Evolutionary conservation across 257 asterid genomes (phyloP).

Genomic region (Nicotiana benthamiana): DNA sequence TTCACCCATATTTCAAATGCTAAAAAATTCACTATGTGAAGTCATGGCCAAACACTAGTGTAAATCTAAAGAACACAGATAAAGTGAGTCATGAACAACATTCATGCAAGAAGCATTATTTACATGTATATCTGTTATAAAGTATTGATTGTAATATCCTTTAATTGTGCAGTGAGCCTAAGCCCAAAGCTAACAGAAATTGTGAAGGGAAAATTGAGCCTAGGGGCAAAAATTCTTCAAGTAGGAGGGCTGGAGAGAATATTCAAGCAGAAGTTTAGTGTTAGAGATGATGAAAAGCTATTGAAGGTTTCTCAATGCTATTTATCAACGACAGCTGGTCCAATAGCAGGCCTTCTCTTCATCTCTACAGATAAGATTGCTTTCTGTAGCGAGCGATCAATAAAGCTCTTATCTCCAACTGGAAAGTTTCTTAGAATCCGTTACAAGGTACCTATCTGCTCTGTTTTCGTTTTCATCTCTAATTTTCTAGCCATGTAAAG

Average conservation of each 20-base stretch:
- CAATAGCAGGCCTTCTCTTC: conserved; percentile 17
- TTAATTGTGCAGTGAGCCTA: conserved; percentile 30
- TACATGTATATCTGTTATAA: not conserved
- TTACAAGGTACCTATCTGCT: conserved; percentile 4
- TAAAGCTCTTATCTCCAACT: conserved; percentile 9
- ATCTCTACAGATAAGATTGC: conserved; percentile 14
- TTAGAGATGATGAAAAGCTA: conserved; percentile 15
- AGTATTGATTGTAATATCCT: not conserved
- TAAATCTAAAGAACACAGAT: not conserved
- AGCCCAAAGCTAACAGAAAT: conserved; percentile 36
- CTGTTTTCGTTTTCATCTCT: not conserved
- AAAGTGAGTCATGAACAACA: not conserved
- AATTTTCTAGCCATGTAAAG: not conserved
- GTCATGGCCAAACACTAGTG: not conserved
- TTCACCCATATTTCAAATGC: not conserved
- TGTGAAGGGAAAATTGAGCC: conserved; percentile 38
- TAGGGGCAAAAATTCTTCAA: conserved; percentile 31
- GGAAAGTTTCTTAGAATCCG: conserved; percentile 9
- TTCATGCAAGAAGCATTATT: not conserved
- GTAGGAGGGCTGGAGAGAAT: conserved; percentile 14
- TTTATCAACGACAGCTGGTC: conserved; percentile 20
- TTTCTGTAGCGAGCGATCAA: conserved; percentile 20
- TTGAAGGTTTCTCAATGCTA: conserved; percentile 20
- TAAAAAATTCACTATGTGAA: not conserved
- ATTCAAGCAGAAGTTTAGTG: conserved; percentile 11